Conservation (phyloP, 2,329 filamentous ascomycete genomes). For the Penicillium thymicola region DNA sequence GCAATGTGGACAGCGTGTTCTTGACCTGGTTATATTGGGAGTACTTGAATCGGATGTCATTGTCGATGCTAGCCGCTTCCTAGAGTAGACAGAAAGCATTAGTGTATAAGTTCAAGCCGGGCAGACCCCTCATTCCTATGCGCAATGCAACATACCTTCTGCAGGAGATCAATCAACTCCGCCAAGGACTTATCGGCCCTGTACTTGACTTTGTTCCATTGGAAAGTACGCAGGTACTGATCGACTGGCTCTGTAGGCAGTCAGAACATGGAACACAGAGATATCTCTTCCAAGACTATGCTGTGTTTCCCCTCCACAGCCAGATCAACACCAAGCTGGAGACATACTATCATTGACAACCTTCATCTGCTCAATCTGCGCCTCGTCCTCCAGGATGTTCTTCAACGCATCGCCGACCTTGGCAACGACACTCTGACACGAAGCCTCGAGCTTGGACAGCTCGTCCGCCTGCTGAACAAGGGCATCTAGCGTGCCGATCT, state of each 20-base stretch:
- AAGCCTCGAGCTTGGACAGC: conserved; percentile 77
- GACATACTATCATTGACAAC: conserved; percentile 85
- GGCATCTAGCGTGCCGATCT: conserved; percentile 93
- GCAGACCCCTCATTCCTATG: no score
- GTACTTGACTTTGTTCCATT: conserved; percentile 98
- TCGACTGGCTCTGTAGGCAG: conserved; percentile 76
- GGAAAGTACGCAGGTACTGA: conserved; percentile 82
- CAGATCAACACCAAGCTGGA: not conserved
- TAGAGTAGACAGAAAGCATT: conserved; percentile 35
- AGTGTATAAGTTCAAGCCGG: not conserved
- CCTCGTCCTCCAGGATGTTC: conserved; percentile 78
- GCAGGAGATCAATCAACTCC: conserved; percentile 81
- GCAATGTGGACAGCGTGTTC: conserved; percentile 73
- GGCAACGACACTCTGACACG: conserved; percentile 75
- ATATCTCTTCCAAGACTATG: conserved; percentile 5
- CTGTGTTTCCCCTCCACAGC: not conserved
- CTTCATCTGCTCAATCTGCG: conserved; percentile 80
- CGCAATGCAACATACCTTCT: conserved; percentile 63
- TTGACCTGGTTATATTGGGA: conserved; percentile 92
- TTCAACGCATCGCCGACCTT: conserved; percentile 87
- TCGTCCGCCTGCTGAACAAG: conserved; percentile 96
- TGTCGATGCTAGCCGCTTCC: conserved; percentile 90
- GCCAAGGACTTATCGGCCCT: conserved; percentile 84
- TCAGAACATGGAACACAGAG: conserved; percentile 4
- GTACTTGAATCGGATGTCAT: conserved; percentile 91